phyloP scores from a whole-genome alignment of 257 asterid genomes.

The Ballota nigra region DNA sequence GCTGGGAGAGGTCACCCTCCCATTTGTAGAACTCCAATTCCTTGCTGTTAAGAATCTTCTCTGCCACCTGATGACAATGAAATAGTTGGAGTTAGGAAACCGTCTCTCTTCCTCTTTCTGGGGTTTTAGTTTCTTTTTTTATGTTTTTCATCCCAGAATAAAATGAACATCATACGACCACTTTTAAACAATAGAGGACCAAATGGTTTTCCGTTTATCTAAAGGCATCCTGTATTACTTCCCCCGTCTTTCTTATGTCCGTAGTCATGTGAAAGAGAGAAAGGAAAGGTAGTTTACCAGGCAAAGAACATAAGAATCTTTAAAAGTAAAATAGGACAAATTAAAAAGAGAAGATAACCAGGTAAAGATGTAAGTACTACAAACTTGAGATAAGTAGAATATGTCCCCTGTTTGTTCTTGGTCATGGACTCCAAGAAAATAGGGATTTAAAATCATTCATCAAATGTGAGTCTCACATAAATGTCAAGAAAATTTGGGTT shows the following conservation, averaged over 20 bases:
- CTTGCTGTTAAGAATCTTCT: constrained; percentile 59
- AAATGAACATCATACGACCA: not conserved
- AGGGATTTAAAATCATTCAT: not conserved
- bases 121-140: not conserved
- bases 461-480: not conserved
- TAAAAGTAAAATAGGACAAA: not conserved
- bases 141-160: too few relatives aligned
- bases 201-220: not conserved
- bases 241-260: not conserved
- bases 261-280: too few relatives aligned
- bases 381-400: not conserved
- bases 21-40: constrained; percentile 94
- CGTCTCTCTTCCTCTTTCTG: not conserved
- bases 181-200: not conserved
- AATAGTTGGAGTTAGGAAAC: not conserved
- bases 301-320: not conserved
- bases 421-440: not conserved
- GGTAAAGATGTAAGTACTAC: not conserved
- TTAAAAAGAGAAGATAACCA: not conserved
- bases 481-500: not conserved
- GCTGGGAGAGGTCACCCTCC: constrained; percentile 82
- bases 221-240: not conserved
- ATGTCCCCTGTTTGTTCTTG: not conserved
- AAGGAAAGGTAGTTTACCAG: not conserved
- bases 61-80: constrained; percentile 58